Evolutionary conservation across 2,329 filamentous ascomycete species (phyloP), one percentile per base, ranked within the genome.

Genomic region (Curvularia eragrostidis): DNA sequence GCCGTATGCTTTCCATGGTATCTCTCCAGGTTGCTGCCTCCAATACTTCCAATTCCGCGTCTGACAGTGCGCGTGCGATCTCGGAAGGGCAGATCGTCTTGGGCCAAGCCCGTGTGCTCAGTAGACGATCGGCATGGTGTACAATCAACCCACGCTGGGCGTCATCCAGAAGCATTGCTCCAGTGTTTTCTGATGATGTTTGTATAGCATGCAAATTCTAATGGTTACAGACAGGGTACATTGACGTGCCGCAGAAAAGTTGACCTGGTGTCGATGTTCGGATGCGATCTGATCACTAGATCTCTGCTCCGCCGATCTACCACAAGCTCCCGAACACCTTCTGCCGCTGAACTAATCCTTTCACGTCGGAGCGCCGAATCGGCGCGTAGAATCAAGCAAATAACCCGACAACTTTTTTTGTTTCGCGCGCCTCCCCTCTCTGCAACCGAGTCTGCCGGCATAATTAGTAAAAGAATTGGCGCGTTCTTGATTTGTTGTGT

Each of bases 11-110:
- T 5, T 77, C 75, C 82, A 84, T 84, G 1, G 79, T 71, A 19
- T 81, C 79, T 48, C 81, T 73, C 82, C 82, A 84, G 5, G 70
- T 64, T 24, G 54, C 44, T 9, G 61, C 67, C 23, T 61, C 39
- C 36, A 75, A 44, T 19, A 48, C 51, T 6, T 56, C 39, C 28
- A 84, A 68, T 28, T 84, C 80, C 8, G 67, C 54, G 2, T 56
- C 18, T 13, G 79, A 77, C 8, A 84, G 67, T 1, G 80, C 77
- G 24, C 82, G 76, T 1, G 82, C 80, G 38, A 83, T 75, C 69
- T 84, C 82, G 13, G 81, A 83, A 3, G 82, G 82, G 63, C 82
- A 84, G 59, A 83, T 79, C 0, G 82, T 84, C 65, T 84, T 84
- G 10, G 82, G 82, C 48, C 68, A 74, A 18, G 67, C 62, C 36